Base-by-base conservation (phyloP, 208 protist genomes). In the Tritrichomonas foetus region DNA sequence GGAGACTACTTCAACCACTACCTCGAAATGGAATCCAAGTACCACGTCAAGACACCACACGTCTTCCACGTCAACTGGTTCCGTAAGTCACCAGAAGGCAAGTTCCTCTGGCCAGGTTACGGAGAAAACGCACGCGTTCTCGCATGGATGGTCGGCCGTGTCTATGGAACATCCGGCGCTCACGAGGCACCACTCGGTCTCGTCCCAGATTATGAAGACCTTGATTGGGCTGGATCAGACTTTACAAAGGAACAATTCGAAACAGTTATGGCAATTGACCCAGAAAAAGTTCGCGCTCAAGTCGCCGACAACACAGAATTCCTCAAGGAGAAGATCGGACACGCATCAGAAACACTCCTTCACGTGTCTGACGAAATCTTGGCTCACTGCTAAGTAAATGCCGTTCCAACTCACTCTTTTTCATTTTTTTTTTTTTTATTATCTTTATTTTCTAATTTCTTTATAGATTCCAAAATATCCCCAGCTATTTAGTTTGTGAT, bases 11-110 rank as follows among this genome's bases (percentile, higher is more conserved):
- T n/a, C n/a, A n/a, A n/a, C n/a, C n/a, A n/a, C n/a, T n/a, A n/a
- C 97, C 93, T 97, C n/a, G n/a, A n/a, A n/a, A n/a, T n/a, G n/a
- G n/a, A 97, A 92, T 97, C 97, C 44, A 3, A 49, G 8, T 96
- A 97, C 93, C 97, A 96, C 96, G 64, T 97, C n/a, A 30, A 78
- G 14, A 95, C n/a, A n/a, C n/a, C n/a, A n/a, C n/a, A n/a, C n/a
- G n/a, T n/a, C n/a, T n/a, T n/a, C n/a, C n/a, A n/a, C 66, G 96
- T 97, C 53, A 97, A 97, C 93, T 97, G 97, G 97, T 97, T 97
- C 95, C 94, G 95, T 44, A 93, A 94, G 44, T 80, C 96, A 47
- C 14, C 55, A 39, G 27, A 57, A 27, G 94, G 94, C 47, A 95
- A 95, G 94, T 97, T 96, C 94, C 55, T 97, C 3, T 97, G 97